Evolutionary conservation across 2,329 filamentous ascomycete species (phyloP), one percentile per base, ranked within the genome.

Genomic region (Fusarium duplospermum): DNA sequence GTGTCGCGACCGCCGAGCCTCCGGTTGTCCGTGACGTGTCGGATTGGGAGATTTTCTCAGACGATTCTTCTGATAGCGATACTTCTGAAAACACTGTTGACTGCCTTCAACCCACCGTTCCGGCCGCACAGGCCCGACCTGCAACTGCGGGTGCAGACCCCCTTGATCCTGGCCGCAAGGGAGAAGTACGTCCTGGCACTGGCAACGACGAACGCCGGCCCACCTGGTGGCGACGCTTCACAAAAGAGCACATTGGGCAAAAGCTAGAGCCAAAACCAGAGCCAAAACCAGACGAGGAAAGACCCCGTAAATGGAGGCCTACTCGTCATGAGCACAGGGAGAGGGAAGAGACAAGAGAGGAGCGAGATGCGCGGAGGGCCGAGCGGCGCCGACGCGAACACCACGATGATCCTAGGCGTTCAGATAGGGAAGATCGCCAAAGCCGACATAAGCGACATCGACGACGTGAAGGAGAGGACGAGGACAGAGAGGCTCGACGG

Each of bases 1-100:
- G 62, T 45, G 50, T 57, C 56, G 62, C 62, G 33, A 33, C 40
- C 35, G 56, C 64, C 7, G 33, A 61, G 31, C 11, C 31, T 54
- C 64, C 56, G 33, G 47, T 18, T 13, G 45, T 13, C 35, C 62
- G 50, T 45, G 64, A 66, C 27, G 64, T 66, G 42, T 66, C 64
- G 57, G 64, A 66, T 35, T 66, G 64, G 64, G 64, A 66, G 56
- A 24, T 66, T 22, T 66, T 66, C 31, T 33, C 64, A 31, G 63
- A 65, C 24, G 52, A 59, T 59, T 58, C 54, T 36, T 59, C 52
- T 52, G 63, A 66, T 8, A 66, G 56, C 64, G 56, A 61, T 40
- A 45, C 56, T 33, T 66, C 64, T 42, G 42, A 52, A 42, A 62
- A 66, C 64, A 65, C 63, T 36, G 63, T 65, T 61, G 64, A 66